phyloP scores from a whole-genome alignment of 768 basidiomycete species.

The Collybia sordida region DNA sequence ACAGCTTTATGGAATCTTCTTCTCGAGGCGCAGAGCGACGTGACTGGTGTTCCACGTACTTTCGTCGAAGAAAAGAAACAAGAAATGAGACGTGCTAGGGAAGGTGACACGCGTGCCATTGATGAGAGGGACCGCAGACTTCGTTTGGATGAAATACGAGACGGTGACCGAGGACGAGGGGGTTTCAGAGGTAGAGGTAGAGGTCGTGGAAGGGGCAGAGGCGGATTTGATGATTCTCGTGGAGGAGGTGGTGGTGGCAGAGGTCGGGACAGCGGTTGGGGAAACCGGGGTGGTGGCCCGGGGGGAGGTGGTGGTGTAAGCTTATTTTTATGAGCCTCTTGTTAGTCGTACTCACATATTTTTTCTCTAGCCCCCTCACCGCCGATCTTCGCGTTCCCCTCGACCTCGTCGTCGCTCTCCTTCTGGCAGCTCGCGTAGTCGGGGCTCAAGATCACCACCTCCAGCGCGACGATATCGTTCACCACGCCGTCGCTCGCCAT shows the following conservation, averaged over 20 bases:
- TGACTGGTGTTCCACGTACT: constrained; percentile 86
- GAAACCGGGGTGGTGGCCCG: constrained; percentile 58
- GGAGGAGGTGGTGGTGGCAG: constrained; percentile 42
- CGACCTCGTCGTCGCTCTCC: constrained; percentile 48
- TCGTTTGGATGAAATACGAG: constrained; percentile 68
- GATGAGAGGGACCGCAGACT: constrained; percentile 71
- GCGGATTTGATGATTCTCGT: constrained; percentile 46
- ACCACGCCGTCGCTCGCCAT: constrained; percentile 41
- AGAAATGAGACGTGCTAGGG: constrained; percentile 75
- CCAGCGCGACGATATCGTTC: constrained; percentile 39
- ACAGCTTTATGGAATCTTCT: constrained; percentile 83
- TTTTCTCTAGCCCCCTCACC: constrained; percentile 38
- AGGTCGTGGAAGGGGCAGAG: constrained; percentile 54
- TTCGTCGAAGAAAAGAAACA: constrained; percentile 92
- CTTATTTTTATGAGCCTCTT: constrained; percentile 7
- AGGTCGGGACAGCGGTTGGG: constrained; percentile 71
- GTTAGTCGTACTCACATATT: constrained; percentile 6
- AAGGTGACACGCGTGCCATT: constrained; percentile 61
- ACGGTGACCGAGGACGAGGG: constrained; percentile 52
- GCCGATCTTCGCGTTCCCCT: constrained; percentile 48
- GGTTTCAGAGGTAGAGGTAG: constrained; percentile 54
- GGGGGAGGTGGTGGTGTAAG: constrained; percentile 32
- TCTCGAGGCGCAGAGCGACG: constrained; percentile 88
- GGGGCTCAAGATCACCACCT: constrained; percentile 39
- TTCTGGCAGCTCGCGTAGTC: constrained; percentile 27